Conservation (phyloP, 2,329 filamentous ascomycete species). For the Aspergillus unguis region DNA sequence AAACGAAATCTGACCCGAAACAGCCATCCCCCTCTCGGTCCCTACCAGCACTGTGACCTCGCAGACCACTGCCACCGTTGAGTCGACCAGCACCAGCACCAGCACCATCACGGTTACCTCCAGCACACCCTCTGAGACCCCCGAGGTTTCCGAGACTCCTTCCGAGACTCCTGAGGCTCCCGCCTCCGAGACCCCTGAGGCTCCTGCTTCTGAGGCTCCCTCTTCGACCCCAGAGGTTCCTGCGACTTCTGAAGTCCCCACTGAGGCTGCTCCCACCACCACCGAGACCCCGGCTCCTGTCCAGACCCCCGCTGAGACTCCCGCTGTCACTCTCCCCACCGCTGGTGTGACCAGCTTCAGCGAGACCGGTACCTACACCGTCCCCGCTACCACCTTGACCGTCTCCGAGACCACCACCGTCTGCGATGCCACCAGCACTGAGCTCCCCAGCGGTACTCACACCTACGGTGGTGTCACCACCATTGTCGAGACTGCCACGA, state of each 20-base stretch:
- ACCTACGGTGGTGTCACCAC: slow-evolving; percentile 72
- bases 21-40: slow-evolving; percentile 37
- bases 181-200: slow-evolving; percentile 11
- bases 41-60: slow-evolving; percentile 25
- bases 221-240: not conserved
- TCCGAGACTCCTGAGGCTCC: slow-evolving; percentile 7
- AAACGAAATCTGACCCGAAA: slow-evolving; percentile 17
- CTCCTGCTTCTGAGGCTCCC: not conserved
- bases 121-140: not conserved
- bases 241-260: not conserved
- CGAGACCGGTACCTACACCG: slow-evolving; percentile 70
- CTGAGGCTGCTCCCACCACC: slow-evolving; percentile 7
- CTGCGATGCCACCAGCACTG: slow-evolving; percentile 60
- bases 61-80: slow-evolving; percentile 14
- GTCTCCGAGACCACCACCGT: slow-evolving; percentile 66
- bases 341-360: slow-evolving; percentile 53
- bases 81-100: slow-evolving; percentile 19
- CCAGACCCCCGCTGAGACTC: slow-evolving; percentile 9
- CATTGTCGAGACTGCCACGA: slow-evolving; percentile 63
- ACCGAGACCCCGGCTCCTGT: slow-evolving; percentile 2
- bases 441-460: slow-evolving; percentile 62
- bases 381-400: slow-evolving; percentile 68
- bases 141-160: not conserved
- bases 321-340: slow-evolving; percentile 41
- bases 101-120: slow-evolving; percentile 12